A percentile compares a stretch with the other conserved stretches of the same genome.
Conservation (phyloP, 2,329 filamentous ascomycete species). For the Calcarisporium arbuscula region DNA sequence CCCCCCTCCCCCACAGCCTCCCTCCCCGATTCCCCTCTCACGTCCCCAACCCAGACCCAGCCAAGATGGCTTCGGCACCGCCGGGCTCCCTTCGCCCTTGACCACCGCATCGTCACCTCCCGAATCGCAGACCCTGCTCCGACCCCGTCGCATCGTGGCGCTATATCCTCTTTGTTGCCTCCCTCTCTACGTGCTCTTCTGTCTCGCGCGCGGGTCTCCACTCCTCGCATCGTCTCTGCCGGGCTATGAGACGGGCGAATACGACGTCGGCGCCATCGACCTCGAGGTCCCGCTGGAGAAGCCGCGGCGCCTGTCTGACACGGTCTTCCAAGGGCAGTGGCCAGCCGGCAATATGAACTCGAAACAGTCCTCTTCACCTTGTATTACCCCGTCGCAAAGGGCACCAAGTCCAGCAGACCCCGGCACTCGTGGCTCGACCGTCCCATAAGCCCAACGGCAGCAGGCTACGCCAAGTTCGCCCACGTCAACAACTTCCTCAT, state of each 20-base stretch:
- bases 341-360: slow-evolving; percentile 36
- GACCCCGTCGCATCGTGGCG: slow-evolving; percentile 27
- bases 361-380: slow-evolving; percentile 43
- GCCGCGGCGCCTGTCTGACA: slow-evolving; percentile 23
- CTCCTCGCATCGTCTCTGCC: slow-evolving; percentile 39
- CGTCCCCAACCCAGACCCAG: slow-evolving; percentile 5
- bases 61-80: slow-evolving; percentile 7
- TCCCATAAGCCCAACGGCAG: slow-evolving; percentile 36
- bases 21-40: slow-evolving; percentile 7
- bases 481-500: slow-evolving; percentile 36
- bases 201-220: slow-evolving; percentile 31
- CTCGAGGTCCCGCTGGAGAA: slow-evolving; percentile 35
- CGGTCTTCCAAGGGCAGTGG: slow-evolving; percentile 26
- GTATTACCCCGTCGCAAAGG: slow-evolving; percentile 37
- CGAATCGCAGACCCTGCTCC: slow-evolving; percentile 12
- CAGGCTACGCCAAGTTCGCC: slow-evolving; percentile 40
- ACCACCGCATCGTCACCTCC: slow-evolving; percentile 3
- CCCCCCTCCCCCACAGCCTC: too few relatives aligned
- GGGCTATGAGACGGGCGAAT: slow-evolving; percentile 34
- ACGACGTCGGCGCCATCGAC: slow-evolving; percentile 40
- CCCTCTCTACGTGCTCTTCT: slow-evolving; percentile 31
- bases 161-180: slow-evolving; percentile 24
- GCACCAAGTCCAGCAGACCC: slow-evolving; percentile 16
- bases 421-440: slow-evolving; percentile 39
- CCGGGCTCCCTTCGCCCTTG: background rate